Evolutionary conservation across 2,329 filamentous ascomycete species (phyloP).

Genomic region (Myriosclerotinia scirpicola): DNA sequence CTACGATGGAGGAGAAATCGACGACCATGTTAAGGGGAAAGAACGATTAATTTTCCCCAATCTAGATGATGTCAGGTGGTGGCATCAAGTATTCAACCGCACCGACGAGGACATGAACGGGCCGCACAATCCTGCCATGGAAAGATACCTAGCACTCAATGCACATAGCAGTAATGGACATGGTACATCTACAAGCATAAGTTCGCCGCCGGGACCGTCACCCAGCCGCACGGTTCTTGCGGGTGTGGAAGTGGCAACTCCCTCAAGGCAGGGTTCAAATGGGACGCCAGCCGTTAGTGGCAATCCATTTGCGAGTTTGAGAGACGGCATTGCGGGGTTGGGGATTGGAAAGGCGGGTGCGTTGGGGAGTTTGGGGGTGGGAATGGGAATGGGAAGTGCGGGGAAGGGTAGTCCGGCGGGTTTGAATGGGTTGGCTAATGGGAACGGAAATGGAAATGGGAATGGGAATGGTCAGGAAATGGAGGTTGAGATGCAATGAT

Average conservation of each 20-base stretch:
- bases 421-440: constrained; percentile 11
- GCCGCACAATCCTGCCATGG: constrained; percentile 52
- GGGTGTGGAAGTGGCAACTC: constrained; percentile 7
- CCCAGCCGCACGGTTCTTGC: constrained; percentile 11
- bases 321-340: constrained; percentile 48
- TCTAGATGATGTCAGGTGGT: constrained; percentile 82
- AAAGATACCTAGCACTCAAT: constrained; percentile 32
- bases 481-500: constrained; percentile 53
- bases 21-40: constrained; percentile 76
- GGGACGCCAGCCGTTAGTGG: constrained; percentile 41
- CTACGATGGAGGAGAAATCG: constrained; percentile 68
- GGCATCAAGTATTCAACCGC: constrained; percentile 83
- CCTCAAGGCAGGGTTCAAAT: constrained; percentile 36
- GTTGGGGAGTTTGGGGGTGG: constrained; percentile 4
- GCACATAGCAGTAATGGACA: constrained; percentile 20
- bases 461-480: constrained; percentile 38
- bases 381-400: constrained; percentile 34
- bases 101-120: constrained; percentile 93
- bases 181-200: constrained; percentile 1
- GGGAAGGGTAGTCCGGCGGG: constrained; percentile 35
- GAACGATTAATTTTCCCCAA: constrained; percentile 83
- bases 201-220: background rate
- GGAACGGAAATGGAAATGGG: too few species aligned
- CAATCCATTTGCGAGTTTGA: constrained; percentile 43
- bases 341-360: constrained; percentile 41